Evolutionary conservation across 2,329 filamentous ascomycete genomes (phyloP).

Genomic region (Apiospora saccharicola): DNA sequence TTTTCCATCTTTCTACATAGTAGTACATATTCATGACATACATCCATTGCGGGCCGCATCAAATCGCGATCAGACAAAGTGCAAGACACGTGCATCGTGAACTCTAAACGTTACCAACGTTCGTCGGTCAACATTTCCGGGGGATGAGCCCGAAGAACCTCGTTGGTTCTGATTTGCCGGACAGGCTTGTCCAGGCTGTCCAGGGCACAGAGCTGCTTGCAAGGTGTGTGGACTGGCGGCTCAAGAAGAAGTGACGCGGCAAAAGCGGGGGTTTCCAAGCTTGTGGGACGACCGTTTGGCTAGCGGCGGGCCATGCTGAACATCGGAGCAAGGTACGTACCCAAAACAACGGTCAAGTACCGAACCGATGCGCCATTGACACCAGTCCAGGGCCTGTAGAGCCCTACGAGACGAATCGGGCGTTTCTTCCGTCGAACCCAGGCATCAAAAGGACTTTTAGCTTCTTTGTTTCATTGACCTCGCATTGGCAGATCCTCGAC

Average conservation of each 20-base stretch:
- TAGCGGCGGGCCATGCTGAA: neutral
- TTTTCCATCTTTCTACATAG: too few species aligned
- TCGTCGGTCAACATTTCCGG: neutral
- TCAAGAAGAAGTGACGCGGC: conserved; percentile 5
- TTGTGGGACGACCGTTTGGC: neutral
- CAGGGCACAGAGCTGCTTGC: neutral
- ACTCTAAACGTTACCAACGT: neutral
- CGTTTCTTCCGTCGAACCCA: neutral
- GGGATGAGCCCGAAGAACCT: neutral
- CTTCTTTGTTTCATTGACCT: neutral
- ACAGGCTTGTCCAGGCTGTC: too few species aligned
- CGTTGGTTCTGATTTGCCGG: neutral
- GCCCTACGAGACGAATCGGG: neutral
- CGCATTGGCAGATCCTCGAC: neutral
- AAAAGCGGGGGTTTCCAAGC: neutral
- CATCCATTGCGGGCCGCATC: neutral
- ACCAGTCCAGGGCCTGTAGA: neutral
- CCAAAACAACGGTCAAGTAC: neutral
- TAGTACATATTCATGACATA: neutral
- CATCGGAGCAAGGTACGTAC: neutral
- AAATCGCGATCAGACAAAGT: conserved; percentile 12
- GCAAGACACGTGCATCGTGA: neutral
- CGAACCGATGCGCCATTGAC: neutral
- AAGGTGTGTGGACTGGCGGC: neutral
- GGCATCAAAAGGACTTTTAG: neutral